These are phyloP conservation scores for Epithele typhae DNA, from an alignment of 768 basidiomycete species.

Conservation along the genomic window DNA sequence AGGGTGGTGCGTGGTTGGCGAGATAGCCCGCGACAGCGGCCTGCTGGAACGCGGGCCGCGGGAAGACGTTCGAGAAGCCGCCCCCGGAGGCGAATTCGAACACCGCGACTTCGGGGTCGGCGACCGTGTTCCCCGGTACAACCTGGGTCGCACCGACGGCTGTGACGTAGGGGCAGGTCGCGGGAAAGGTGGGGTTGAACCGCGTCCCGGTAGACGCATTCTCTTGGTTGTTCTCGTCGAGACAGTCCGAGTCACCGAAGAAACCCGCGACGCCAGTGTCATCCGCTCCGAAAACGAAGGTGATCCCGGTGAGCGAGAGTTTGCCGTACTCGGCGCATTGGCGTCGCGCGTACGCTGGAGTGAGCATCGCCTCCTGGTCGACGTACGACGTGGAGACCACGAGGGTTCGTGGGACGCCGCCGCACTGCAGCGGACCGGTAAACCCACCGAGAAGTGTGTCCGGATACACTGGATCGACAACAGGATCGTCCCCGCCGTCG, in stretches of 20 bases:
- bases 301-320: conserved; percentile 26
- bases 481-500: conserved; percentile 27
- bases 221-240: conserved; percentile 26
- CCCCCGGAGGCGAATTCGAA: conserved; percentile 34
- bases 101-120: conserved; percentile 32
- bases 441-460: conserved; percentile 17
- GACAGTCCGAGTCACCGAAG: conserved; percentile 27
- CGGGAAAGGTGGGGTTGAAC: conserved; percentile 29
- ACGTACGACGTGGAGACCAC: conserved; percentile 38
- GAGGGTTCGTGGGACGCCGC: conserved; percentile 27
- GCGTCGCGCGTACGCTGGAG: conserved; percentile 25
- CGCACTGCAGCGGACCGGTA: conserved; percentile 21
- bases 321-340: conserved; percentile 43
- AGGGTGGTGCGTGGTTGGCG: conserved; percentile 29
- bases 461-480: conserved; percentile 29
- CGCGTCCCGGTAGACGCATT: conserved; percentile 6
- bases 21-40: conserved; percentile 25
- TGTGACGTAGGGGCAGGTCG: conserved; percentile 39
- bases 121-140: conserved; percentile 27
- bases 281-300: conserved; percentile 38
- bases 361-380: conserved; percentile 1
- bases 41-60: conserved; percentile 33
- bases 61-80: conserved; percentile 38
- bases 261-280: conserved; percentile 37
- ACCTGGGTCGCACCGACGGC: conserved; percentile 35